Conservation (phyloP, 805 yeast species). For the Komagataella kurtzmanii region DNA sequence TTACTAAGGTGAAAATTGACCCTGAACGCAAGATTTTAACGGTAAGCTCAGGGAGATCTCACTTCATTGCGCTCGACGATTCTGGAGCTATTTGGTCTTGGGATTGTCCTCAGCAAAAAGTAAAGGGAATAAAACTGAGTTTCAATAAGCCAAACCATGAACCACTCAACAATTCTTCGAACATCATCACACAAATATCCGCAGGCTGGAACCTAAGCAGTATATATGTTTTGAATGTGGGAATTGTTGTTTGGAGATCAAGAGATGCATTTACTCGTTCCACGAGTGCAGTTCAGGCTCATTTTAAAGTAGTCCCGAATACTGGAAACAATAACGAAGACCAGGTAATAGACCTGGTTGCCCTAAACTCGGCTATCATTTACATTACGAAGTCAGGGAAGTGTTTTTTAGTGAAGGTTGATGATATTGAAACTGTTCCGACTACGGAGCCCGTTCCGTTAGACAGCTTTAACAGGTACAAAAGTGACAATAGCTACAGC, state of each 20-base stretch:
- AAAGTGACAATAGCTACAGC: slow-evolving; percentile 10
- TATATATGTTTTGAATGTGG: slow-evolving; percentile 31
- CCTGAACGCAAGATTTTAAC: slow-evolving; percentile 23
- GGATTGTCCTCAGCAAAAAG: slow-evolving; percentile 30
- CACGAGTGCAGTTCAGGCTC: slow-evolving; percentile 19
- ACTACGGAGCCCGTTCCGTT: slow-evolving; percentile 10
- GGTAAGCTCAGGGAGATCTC: slow-evolving; percentile 51
- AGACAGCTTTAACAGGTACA: slow-evolving; percentile 18
- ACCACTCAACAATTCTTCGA: slow-evolving; percentile 3
- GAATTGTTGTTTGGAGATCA: slow-evolving; percentile 45
- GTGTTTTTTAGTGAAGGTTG: slow-evolving; percentile 21
- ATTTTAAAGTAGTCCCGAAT: slow-evolving; percentile 25
- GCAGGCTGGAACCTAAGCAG: slow-evolving; percentile 62
- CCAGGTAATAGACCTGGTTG: slow-evolving; percentile 36
- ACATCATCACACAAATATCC: slow-evolving; percentile 29
- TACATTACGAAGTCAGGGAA: slow-evolving; percentile 32
- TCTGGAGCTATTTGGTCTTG: slow-evolving; percentile 40
- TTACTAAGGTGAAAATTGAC: slow-evolving; percentile 3
- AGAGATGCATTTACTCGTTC: slow-evolving; percentile 12
- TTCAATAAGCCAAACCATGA: slow-evolving; percentile 18
- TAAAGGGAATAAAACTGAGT: slow-evolving; percentile 27
- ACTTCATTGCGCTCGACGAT: slow-evolving; percentile 46
- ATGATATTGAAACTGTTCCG: slow-evolving; percentile 7
- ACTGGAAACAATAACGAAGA: slow-evolving; percentile 21
- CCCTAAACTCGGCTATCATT: slow-evolving; percentile 38